Conservation (phyloP, 805 yeast species). For the Teunomyces panamensis region DNA sequence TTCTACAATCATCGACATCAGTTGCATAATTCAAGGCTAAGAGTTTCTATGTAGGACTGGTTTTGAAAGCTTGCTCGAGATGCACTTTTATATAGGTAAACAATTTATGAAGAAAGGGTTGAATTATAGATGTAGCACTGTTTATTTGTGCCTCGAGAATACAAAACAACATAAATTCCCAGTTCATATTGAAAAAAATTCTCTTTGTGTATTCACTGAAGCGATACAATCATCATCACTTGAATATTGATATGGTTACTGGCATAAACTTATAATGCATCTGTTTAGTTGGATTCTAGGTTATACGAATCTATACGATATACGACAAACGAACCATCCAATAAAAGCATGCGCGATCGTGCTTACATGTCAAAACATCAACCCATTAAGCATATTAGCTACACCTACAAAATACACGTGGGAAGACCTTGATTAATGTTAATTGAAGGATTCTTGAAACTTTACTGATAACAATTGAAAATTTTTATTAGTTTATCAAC, state of each 20-base stretch:
- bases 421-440: neutral
- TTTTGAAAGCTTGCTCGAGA: too few relatives aligned
- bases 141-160: too few relatives aligned
- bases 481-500: neutral
- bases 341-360: conserved; percentile 1
- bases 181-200: too few relatives aligned
- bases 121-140: too few relatives aligned
- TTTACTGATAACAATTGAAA: neutral
- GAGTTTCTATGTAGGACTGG: too few relatives aligned
- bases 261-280: neutral
- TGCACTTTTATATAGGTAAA: too few relatives aligned
- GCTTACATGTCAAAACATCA: neutral
- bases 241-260: too few relatives aligned
- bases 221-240: too few relatives aligned
- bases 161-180: too few relatives aligned
- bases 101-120: too few relatives aligned
- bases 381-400: neutral
- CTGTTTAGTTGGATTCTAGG: neutral
- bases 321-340: neutral
- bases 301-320: neutral
- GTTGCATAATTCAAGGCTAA: too few relatives aligned
- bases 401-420: neutral
- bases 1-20: neutral
- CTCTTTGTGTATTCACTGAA: too few relatives aligned
- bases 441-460: neutral